phyloP scores from a whole-genome alignment of 2,329 filamentous ascomycete species.

The Botrytis fabae region DNA sequence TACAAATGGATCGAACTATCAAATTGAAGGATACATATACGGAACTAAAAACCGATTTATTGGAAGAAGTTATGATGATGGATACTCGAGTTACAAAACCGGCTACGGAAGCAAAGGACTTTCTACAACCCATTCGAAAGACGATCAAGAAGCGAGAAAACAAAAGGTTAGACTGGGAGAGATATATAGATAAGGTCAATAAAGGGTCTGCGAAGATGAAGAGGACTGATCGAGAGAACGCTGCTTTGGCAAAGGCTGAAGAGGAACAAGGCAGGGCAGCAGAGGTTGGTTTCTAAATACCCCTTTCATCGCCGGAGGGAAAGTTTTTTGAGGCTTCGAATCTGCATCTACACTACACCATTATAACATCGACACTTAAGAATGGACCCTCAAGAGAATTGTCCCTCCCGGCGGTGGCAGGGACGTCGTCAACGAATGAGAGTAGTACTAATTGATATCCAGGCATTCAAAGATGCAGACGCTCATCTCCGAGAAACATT shows the following conservation, averaged over 20 bases:
- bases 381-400: not conserved
- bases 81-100: slow-evolving; percentile 70
- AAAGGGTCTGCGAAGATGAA: slow-evolving; percentile 68
- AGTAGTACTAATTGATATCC: slow-evolving; percentile 26
- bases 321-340: not conserved
- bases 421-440: slow-evolving; percentile 24
- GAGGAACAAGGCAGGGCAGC: slow-evolving; percentile 64
- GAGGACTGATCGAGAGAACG: slow-evolving; percentile 72
- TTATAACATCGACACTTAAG: not conserved
- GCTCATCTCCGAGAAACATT: slow-evolving; percentile 70
- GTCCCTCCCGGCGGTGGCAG: not conserved
- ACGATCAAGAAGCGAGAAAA: slow-evolving; percentile 84
- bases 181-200: slow-evolving; percentile 70
- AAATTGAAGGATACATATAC: slow-evolving; percentile 66
- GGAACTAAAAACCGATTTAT: slow-evolving; percentile 69
- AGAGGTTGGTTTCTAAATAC: slow-evolving; percentile 50
- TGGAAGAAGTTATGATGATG: slow-evolving; percentile 69
- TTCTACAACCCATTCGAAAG: slow-evolving; percentile 72
- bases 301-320: not conserved
- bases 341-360: not conserved
- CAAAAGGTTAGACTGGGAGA: slow-evolving; percentile 78
- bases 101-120: slow-evolving; percentile 67
- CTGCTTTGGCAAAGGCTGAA: slow-evolving; percentile 68
- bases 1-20: slow-evolving; percentile 63
- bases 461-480: slow-evolving; percentile 75